phyloP scores from a whole-genome alignment of 805 yeast genomes.

The Blastobotrys robertii region DNA sequence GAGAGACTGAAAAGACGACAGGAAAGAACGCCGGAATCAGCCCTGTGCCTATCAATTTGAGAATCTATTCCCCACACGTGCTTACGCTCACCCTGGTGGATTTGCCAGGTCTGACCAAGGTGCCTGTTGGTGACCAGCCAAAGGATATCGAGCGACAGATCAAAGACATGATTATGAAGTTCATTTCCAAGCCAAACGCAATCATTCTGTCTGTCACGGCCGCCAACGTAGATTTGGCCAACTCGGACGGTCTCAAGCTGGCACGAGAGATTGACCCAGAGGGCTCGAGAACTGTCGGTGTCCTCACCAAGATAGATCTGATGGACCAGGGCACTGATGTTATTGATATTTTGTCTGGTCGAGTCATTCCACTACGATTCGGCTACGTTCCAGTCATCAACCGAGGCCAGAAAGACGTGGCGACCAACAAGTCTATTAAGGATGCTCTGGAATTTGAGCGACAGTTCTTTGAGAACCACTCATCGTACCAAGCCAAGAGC shows the following conservation, averaged over 20 bases:
- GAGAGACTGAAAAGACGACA: conserved; percentile 79
- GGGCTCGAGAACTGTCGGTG: conserved; percentile 92
- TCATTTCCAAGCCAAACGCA: conserved; percentile 92
- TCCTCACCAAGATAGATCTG: conserved; percentile 87
- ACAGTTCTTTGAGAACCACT: conserved; percentile 73
- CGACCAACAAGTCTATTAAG: conserved; percentile 74
- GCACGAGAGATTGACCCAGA: conserved; percentile 98
- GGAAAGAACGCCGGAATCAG: conserved; percentile 75
- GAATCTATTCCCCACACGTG: conserved; percentile 91
- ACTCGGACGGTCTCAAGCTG: conserved; percentile 89
- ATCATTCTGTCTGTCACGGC: conserved; percentile 91
- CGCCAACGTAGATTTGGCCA: conserved; percentile 94
- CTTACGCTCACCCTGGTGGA: conserved; percentile 91
- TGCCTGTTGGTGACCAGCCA: conserved; percentile 98
- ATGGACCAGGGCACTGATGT: conserved; percentile 99
- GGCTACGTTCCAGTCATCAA: conserved; percentile 97
- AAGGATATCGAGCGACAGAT: conserved; percentile 92
- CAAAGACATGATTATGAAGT: conserved; percentile 84
- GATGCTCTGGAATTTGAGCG: conserved; percentile 80
- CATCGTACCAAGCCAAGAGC: conserved; percentile 82
- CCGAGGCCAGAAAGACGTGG: conserved; percentile 96
- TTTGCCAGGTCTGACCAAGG: conserved; percentile 94
- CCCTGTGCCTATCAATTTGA: conserved; percentile 82
- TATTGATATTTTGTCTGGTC: conserved; percentile 86
- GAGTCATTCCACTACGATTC: conserved; percentile 88